phyloP scores from a whole-genome alignment of 805 yeast species.

The Myxozyma kluyveri region DNA sequence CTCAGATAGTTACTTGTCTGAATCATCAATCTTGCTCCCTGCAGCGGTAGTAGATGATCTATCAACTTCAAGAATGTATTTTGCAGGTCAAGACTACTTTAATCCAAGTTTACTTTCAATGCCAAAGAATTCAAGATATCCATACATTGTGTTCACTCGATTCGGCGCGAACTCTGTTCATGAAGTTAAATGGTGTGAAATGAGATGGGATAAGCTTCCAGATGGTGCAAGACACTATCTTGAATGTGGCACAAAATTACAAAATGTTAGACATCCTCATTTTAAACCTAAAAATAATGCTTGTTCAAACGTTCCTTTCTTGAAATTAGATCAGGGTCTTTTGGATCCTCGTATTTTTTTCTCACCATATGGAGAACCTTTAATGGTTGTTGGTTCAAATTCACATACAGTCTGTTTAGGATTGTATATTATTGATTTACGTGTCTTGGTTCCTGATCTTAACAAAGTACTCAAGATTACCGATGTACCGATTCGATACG shows the following conservation, averaged over 20 bases:
- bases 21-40: background rate
- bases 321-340: conserved; percentile 13
- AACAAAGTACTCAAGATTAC: conserved; percentile 6
- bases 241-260: background rate
- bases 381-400: conserved; percentile 25
- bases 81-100: background rate
- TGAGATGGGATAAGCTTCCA: conserved; percentile 13
- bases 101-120: conserved; percentile 20
- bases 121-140: conserved; percentile 12
- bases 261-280: background rate
- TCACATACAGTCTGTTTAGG: conserved; percentile 12
- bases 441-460: conserved; percentile 18
- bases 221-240: background rate
- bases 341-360: conserved; percentile 24
- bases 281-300: background rate
- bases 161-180: conserved; percentile 1
- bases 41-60: background rate
- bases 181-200: conserved; percentile 21
- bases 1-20: background rate
- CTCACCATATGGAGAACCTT: conserved; percentile 25
- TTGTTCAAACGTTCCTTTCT: background rate
- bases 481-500: conserved; percentile 20
- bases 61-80: background rate
- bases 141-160: conserved; percentile 18
- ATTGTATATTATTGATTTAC: conserved; percentile 20